Percentiles rank a stretch among this genome's conserved stretches.
Evolutionary conservation across 768 basidiomycete genomes (phyloP).

Genomic region (Tricholoma terreum): DNA sequence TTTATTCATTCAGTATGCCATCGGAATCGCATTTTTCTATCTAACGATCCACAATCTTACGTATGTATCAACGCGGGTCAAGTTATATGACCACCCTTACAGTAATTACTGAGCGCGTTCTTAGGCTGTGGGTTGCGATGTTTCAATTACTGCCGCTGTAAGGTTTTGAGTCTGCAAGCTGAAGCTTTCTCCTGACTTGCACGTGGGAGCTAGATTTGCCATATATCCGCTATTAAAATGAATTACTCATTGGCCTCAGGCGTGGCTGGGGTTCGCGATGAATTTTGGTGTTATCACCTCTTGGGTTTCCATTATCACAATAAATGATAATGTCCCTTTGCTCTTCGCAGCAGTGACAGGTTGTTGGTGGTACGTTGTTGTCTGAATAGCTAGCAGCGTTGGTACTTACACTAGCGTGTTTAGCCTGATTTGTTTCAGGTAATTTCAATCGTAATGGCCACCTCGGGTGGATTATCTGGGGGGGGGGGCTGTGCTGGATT

Average conservation of each 20-base stretch:
- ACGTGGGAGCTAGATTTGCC: slow-evolving; percentile 27
- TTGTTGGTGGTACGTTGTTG: slow-evolving; percentile 43
- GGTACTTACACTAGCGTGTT: background rate
- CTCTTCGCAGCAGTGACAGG: slow-evolving; percentile 34
- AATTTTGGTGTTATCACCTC: slow-evolving; percentile 51
- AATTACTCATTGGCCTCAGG: slow-evolving; percentile 58
- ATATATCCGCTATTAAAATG: slow-evolving; percentile 56
- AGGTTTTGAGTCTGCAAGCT: slow-evolving; percentile 11
- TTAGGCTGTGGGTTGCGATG: slow-evolving; percentile 39
- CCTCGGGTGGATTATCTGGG: slow-evolving; percentile 47
- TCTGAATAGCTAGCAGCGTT: background rate
- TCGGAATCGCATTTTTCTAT: slow-evolving; percentile 40
- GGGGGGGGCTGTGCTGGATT: slow-evolving; percentile 41
- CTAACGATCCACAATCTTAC: slow-evolving; percentile 12
- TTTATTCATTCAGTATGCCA: slow-evolving; percentile 37
- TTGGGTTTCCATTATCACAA: slow-evolving; percentile 40
- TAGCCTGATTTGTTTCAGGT: slow-evolving; percentile 20
- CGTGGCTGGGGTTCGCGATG: slow-evolving; percentile 59
- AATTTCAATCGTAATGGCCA: slow-evolving; percentile 47
- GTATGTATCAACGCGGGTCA: slow-evolving; percentile 1
- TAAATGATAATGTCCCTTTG: slow-evolving; percentile 26
- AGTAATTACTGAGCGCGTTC: slow-evolving; percentile 1
- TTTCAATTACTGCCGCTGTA: slow-evolving; percentile 47
- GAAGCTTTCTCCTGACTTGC: background rate
- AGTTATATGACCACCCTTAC: background rate